Percentiles rank a stretch among this genome's conserved stretches.
These are phyloP conservation scores for Lasiodiplodia sp. DNA, from an alignment of 2,329 filamentous ascomycete genomes.

Conservation along the genomic window DNA sequence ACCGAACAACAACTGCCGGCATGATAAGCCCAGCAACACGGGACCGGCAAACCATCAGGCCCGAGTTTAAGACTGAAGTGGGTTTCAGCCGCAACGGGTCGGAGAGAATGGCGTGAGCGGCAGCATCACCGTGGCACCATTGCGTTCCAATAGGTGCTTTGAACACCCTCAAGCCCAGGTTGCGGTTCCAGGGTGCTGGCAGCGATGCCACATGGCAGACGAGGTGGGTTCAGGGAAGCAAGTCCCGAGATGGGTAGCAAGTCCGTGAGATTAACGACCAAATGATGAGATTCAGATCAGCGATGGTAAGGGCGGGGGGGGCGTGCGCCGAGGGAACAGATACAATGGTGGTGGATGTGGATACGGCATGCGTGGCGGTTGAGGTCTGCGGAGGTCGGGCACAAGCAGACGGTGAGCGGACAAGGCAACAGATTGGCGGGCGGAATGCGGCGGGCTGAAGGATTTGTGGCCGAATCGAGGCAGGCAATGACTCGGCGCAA, in stretches of 20 bases:
- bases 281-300: conserved; percentile 15
- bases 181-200: not conserved
- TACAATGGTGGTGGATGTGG: not conserved
- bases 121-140: not conserved
- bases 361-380: not conserved
- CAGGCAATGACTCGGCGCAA: conserved; percentile 13
- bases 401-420: not conserved
- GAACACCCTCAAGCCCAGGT: not conserved
- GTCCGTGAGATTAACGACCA: not conserved
- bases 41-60: not conserved
- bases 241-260: not conserved
- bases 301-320: not conserved
- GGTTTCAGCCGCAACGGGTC: not conserved
- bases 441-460: not conserved
- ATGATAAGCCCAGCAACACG: not conserved
- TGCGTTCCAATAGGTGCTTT: not conserved
- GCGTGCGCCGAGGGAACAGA: not conserved
- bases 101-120: not conserved
- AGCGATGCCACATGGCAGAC: conserved; percentile 16
- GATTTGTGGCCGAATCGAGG: not conserved
- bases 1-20: too few relatives aligned
- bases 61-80: not conserved
- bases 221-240: not conserved
- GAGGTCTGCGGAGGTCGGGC: not conserved
- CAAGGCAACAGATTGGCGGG: not conserved